Evolutionary conservation across 176 grass and related monocot species (phyloP).

Genomic region (Miscanthus lutarioriparius): DNA sequence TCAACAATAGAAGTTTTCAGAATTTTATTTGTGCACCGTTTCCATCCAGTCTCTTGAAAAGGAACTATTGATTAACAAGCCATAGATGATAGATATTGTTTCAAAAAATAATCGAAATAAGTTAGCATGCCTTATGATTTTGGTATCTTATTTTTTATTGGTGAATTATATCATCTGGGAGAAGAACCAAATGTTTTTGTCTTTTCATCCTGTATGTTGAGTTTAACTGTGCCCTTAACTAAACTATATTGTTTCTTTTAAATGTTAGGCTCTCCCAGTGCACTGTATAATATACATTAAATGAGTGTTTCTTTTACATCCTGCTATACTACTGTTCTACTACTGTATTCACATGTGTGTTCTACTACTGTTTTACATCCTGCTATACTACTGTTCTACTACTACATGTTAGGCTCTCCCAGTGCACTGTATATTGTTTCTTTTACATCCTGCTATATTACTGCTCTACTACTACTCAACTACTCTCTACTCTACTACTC

Average conservation of each 20-base stretch:
- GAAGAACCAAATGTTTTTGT: background rate
- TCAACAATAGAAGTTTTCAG: background rate
- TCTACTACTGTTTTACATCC: too few species aligned
- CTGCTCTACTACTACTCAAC: too few species aligned
- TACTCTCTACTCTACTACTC: too few species aligned
- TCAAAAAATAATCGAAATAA: background rate
- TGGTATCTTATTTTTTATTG: background rate
- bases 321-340: too few species aligned
- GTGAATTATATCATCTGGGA: background rate
- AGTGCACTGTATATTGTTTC: too few species aligned
- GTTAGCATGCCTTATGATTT: background rate
- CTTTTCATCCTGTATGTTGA: slow-evolving; percentile 9
- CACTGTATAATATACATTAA: background rate
- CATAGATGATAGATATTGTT: slow-evolving; percentile 2
- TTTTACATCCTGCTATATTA: too few species aligned
- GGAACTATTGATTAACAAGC: background rate
- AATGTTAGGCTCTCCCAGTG: background rate
- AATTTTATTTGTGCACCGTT: background rate
- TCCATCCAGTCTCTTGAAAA: background rate
- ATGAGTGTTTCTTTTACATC: background rate
- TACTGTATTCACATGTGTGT: too few species aligned
- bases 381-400: too few species aligned
- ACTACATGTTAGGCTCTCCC: too few species aligned
- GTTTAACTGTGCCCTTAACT: slow-evolving; percentile 15
- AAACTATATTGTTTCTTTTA: background rate